A percentile compares a stretch with the other conserved stretches of the same genome.
phyloP scores from a whole-genome alignment of 2,329 filamentous ascomycete genomes.

The Fusarium globosum region DNA sequence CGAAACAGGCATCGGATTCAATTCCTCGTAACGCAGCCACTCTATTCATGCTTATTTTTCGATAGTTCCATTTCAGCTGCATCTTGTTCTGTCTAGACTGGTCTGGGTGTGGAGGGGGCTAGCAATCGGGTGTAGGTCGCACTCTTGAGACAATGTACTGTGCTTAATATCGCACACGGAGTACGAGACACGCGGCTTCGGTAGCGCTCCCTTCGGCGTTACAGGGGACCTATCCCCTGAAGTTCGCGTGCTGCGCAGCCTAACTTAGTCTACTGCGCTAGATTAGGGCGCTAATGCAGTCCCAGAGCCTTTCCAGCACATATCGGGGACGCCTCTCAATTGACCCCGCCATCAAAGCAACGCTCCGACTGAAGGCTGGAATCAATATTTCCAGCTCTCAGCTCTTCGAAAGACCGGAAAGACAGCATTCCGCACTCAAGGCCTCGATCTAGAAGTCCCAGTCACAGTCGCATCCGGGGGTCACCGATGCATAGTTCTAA shows the following conservation, averaged over 20 bases:
- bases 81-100: conserved; percentile 1
- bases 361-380: neutral
- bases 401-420: accelerated
- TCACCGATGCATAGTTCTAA: no score
- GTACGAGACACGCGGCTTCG: neutral
- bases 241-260: neutral
- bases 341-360: neutral
- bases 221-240: neutral
- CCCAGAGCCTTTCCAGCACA: neutral
- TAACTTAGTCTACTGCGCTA: neutral
- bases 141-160: neutral
- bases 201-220: neutral
- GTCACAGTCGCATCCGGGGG: no score
- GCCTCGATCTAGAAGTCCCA: accelerated
- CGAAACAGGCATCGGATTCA: neutral
- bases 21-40: neutral
- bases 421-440: accelerated
- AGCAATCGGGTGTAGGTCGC: neutral
- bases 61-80: conserved; percentile 5
- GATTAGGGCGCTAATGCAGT: neutral
- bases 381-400: neutral
- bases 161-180: neutral
- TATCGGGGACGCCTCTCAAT: neutral
- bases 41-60: conserved; percentile 1
- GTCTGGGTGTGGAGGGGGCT: neutral